Conservation (phyloP, 1,284 basidiomycete genomes). For the Trametes pubescens region DNA sequence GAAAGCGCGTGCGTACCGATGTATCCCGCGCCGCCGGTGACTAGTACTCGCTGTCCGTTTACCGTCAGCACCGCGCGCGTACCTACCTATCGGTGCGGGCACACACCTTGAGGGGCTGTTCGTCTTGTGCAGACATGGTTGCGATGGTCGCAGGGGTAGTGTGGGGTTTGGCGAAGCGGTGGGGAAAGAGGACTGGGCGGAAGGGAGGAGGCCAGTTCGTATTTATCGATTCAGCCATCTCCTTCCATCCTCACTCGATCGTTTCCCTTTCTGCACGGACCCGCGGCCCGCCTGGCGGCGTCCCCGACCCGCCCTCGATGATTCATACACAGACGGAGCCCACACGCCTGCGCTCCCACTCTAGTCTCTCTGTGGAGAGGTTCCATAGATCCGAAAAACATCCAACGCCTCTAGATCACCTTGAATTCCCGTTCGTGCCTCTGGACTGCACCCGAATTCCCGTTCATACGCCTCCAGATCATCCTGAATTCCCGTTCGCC, state of each 20-base stretch:
- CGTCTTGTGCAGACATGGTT: conserved; percentile 33
- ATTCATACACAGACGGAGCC: not conserved
- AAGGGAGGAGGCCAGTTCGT: not conserved
- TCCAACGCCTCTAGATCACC: not conserved
- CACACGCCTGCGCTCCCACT: not conserved
- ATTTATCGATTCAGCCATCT: conserved; percentile 22
- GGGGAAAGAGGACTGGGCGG: conserved; percentile 4
- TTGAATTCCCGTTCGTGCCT: not conserved
- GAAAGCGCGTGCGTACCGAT: conserved; percentile 60
- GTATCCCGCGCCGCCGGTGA: conserved; percentile 87
- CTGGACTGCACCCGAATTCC: not conserved
- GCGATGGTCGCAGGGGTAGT: conserved; percentile 3
- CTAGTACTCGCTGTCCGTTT: conserved; percentile 69
- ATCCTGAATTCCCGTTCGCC: not conserved
- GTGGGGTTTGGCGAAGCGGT: conserved; percentile 3
- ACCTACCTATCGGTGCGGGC: conserved; percentile 19
- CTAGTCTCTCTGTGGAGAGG: not conserved
- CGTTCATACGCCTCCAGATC: not conserved
- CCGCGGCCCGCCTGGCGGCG: not conserved
- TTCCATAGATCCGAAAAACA: not conserved
- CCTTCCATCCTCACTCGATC: conserved; percentile 8
- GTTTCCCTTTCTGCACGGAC: not conserved
- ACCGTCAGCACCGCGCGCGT: conserved; percentile 16
- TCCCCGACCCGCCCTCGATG: not conserved
- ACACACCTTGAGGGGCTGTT: conserved; percentile 51